These are phyloP conservation scores for Cladosporium sp. DNA, from an alignment of 2,329 filamentous ascomycete species.

Conservation along the genomic window DNA sequence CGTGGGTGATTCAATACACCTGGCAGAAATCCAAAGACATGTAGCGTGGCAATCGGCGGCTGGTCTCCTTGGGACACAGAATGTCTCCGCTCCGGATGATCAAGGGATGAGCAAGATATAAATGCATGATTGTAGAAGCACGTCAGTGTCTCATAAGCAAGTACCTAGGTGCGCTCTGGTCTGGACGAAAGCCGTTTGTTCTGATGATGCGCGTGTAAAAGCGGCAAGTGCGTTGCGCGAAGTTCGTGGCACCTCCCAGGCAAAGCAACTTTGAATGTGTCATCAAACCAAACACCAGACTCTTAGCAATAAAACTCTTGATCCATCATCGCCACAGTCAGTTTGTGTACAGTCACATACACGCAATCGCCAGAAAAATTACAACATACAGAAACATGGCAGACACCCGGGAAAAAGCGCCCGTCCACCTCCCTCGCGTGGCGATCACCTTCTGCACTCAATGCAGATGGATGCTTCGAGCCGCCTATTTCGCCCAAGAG, in stretches of 20 bases:
- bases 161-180: no score
- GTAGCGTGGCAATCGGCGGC: no score
- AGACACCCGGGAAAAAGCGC: background rate
- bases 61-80: no score
- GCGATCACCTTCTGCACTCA: constrained; percentile 92
- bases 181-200: no score
- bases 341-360: background rate
- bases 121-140: no score
- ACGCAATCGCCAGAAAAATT: background rate
- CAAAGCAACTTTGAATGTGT: background rate
- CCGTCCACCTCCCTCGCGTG: constrained; percentile 61
- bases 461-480: constrained; percentile 79
- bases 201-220: no score
- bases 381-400: background rate
- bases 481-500: constrained; percentile 79
- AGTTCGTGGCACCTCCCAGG: background rate
- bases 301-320: no score
- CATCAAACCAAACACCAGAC: background rate
- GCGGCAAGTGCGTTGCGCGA: background rate
- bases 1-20: no score
- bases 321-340: background rate
- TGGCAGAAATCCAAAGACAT: no score
- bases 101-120: no score
- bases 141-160: no score
- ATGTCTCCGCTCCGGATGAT: no score